These are phyloP conservation scores for Macrophomina pseudophaseolina DNA, from an alignment of 2,329 filamentous ascomycete genomes.

Conservation along the genomic window DNA sequence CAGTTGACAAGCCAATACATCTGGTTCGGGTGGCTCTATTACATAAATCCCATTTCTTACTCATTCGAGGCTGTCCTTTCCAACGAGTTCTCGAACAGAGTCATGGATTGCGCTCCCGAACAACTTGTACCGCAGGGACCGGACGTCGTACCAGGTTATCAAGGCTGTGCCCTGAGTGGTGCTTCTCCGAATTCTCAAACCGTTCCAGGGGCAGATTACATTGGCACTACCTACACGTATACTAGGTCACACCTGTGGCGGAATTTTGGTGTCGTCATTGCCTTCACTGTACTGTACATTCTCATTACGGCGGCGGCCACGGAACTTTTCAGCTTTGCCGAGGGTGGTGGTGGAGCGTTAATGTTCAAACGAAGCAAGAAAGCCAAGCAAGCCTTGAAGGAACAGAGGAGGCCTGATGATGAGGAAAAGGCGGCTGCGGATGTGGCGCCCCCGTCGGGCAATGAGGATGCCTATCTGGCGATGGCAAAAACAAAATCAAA, in stretches of 20 bases:
- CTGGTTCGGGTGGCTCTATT: constrained; percentile 63
- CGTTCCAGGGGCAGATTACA: constrained; percentile 61
- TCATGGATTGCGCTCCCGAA: constrained; percentile 63
- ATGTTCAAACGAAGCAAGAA: constrained; percentile 73
- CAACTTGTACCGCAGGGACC: constrained; percentile 67
- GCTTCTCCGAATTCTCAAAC: constrained; percentile 56
- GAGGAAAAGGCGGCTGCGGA: constrained; percentile 59
- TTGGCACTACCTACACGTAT: constrained; percentile 62
- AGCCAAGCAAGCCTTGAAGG: constrained; percentile 59
- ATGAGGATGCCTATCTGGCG: constrained; percentile 32
- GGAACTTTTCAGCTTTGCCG: constrained; percentile 69
- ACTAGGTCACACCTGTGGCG: constrained; percentile 66
- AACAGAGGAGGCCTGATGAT: constrained; percentile 54
- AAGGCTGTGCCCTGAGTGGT: constrained; percentile 68
- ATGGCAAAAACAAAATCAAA: constrained; percentile 31
- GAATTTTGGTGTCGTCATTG: constrained; percentile 79
- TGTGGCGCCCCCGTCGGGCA: constrained; percentile 35
- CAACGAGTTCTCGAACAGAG: constrained; percentile 66
- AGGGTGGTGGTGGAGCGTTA: constrained; percentile 68
- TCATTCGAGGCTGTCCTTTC: constrained; percentile 70
- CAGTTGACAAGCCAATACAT: constrained; percentile 63
- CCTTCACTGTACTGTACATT: constrained; percentile 76
- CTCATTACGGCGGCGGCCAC: constrained; percentile 71
- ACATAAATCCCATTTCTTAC: constrained; percentile 59
- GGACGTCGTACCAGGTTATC: constrained; percentile 59